Evolutionary conservation across 257 asterid species (phyloP), one percentile per base, ranked within the genome.

Genomic region (Salvia hispanica): DNA sequence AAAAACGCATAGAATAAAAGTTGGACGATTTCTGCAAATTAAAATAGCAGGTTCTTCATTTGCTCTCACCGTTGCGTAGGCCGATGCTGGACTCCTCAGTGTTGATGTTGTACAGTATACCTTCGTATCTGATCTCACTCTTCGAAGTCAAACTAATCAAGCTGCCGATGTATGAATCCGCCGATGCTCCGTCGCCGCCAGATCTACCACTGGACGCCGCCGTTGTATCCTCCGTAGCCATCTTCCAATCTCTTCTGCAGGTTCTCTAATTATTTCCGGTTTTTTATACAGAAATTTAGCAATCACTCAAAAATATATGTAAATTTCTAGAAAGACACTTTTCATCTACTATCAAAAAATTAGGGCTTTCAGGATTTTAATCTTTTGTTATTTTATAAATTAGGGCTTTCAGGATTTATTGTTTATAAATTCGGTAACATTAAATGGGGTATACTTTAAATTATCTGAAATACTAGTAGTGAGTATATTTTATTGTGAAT

Each of bases 71-170:
- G 85, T 84, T 92, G 52, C 95, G 89, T 48, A 92, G 81, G 45
- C 96, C 98, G 82, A 92, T 92, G 84, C 96, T 92, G 60, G 98
- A 87, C 84, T 92, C 98, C 9, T 89, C 97, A 48, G 98, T 86
- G 80, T 89, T 92, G 85, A 92, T 92, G 79, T 87, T 87, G 83
- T 84, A 83, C 9, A 92, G 78, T 66, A 92, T 77, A 14, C 98
- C 98, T 69, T 92, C 98, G 37, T 92, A 92, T 67, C 97, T 86
- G 85, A 92, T 92, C 87, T 92, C 96, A 67, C 97, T 92, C 82
- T 89, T 92, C 36, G 98, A 92, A 21, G 95, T 92, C 95, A 89
- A 87, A 70, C 96, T 92, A 53, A 92, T 92, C 81, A 90, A 77
- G 78, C 97, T 88, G 25, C 98, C 98, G 72, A 92, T 78, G 81